phyloP scores from a whole-genome alignment of 441 rosid genomes.

The California macrophylla region DNA sequence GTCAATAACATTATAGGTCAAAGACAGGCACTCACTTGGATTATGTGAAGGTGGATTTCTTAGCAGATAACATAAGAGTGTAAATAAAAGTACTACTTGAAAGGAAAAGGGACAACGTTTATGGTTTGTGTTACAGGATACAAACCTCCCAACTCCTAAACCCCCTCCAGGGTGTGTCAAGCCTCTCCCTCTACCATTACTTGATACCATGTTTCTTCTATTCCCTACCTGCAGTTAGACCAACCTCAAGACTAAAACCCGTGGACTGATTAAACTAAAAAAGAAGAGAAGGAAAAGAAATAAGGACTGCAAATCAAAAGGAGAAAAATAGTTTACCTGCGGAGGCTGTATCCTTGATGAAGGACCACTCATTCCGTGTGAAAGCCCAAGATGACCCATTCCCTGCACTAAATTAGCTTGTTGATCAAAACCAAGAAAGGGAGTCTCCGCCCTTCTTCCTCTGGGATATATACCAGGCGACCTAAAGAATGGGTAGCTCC shows the following conservation, averaged over 20 bases:
- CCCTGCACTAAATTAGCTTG: slow-evolving; percentile 21
- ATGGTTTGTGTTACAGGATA: slow-evolving; percentile 8
- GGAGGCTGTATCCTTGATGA: slow-evolving; percentile 16
- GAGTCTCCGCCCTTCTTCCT: slow-evolving; percentile 19
- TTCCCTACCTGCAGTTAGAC: slow-evolving; percentile 23
- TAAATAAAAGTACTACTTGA: slow-evolving; percentile 1
- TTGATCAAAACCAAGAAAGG: slow-evolving; percentile 12
- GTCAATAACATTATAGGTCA: not conserved
- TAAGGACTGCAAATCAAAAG: not conserved
- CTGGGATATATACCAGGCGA: slow-evolving; percentile 2
- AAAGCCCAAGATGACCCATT: slow-evolving; percentile 27
- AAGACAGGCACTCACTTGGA: not conserved
- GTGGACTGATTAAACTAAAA: slow-evolving; percentile 18
- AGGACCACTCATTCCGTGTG: slow-evolving; percentile 14
- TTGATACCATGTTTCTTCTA: slow-evolving; percentile 12
- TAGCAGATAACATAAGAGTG: not conserved
- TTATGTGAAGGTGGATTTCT: not conserved
- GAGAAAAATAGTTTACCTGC: slow-evolving; percentile 27
- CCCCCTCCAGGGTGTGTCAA: slow-evolving; percentile 13
- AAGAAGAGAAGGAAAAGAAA: slow-evolving; percentile 5
- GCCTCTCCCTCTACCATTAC: slow-evolving; percentile 17
- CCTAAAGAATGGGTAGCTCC: slow-evolving; percentile 7
- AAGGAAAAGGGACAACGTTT: not conserved
- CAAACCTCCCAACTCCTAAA: slow-evolving; percentile 25
- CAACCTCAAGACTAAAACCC: slow-evolving; percentile 15